Base-by-base conservation (phyloP, 148 eudicot genomes). In the Rheum nobile region DNA sequence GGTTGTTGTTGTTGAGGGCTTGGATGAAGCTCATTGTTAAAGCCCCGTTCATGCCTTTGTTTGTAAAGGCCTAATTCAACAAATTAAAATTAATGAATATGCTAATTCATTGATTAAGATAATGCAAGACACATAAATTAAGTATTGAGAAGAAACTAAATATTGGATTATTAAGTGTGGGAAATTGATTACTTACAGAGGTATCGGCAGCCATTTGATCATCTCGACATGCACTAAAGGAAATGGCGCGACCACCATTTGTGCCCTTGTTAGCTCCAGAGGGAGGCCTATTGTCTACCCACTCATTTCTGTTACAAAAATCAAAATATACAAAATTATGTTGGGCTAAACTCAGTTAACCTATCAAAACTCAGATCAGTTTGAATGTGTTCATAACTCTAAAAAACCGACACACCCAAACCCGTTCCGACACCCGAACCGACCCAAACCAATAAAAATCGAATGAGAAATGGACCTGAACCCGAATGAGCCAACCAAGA, bases 211-310 rank as follows among this genome's bases (percentile, higher is more conserved):
- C 92, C 77, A 80, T 67, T 75, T 90, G 91, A 76, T 89, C 78
- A 81, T 92, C 97, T 70, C 83, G 86, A 52, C 95, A 92, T 7
- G 97, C 97, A 77, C 95, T 92, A 37, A 92, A 77, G 71, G 85
- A 80, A 77, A 89, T 81, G 71, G 91, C 97, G 39, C 61, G 81
- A 80, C 92, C 97, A 21, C 93, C 97, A 41, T 67, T 84, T 8
- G 91, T 86, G 57, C 96, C 82, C 76, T 90, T 90, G 22, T 74
- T 50, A 28, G 74, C 86, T 26, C 88, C 85, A 8, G 92, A 86
- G 2, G 89, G 89, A 72, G 91, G 84, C 44, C 75, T 75, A 67
- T 89, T 84, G 61, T 82, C 80, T 48, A 61, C 72, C 96, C 96
- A 91, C 41, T 34, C 71, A 28, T 67, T 52, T 77, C 96, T 91